Conservation (phyloP, 169 alveolate genomes). For the Eimeria falciformis region DNA sequence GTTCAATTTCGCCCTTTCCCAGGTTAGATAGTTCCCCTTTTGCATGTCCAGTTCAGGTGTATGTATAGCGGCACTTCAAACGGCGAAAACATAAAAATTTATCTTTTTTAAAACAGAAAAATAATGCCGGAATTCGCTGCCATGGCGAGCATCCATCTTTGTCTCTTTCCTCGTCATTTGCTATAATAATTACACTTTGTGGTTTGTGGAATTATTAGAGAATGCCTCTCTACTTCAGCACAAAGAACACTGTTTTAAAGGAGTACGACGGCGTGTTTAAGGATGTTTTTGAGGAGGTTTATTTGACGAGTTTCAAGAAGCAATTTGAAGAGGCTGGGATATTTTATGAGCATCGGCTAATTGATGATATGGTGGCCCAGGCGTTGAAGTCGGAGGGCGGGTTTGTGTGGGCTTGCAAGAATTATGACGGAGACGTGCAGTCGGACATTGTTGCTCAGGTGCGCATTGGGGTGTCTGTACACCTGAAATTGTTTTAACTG, state of each 20-base stretch:
- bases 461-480: too few species aligned
- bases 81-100: neutral
- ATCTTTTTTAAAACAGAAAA: too few species aligned
- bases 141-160: neutral
- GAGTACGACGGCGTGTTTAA: slow-evolving; percentile 96
- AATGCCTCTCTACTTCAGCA: slow-evolving; percentile 94
- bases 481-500: too few species aligned
- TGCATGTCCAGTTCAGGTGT: neutral
- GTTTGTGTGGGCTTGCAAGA: slow-evolving; percentile 99
- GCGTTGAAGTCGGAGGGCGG: slow-evolving; percentile 96
- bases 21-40: neutral
- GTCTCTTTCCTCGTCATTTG: too few species aligned
- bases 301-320: slow-evolving; percentile 88
- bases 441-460: slow-evolving; percentile 96
- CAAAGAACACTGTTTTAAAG: slow-evolving; percentile 96
- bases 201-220: too few species aligned
- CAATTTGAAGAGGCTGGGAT: slow-evolving; percentile 90
- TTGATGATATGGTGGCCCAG: slow-evolving; percentile 98
- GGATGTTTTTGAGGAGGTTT: slow-evolving; percentile 93
- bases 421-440: slow-evolving; percentile 98
- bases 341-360: slow-evolving; percentile 95
- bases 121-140: neutral
- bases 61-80: neutral
- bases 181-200: too few species aligned
- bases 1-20: slow-evolving; percentile 91